A percentile compares a stretch with the other conserved stretches of the same genome.
These are phyloP conservation scores for Penicillium angulare DNA, from an alignment of 495 filamentous ascomycete species.

Conservation along the genomic window DNA sequence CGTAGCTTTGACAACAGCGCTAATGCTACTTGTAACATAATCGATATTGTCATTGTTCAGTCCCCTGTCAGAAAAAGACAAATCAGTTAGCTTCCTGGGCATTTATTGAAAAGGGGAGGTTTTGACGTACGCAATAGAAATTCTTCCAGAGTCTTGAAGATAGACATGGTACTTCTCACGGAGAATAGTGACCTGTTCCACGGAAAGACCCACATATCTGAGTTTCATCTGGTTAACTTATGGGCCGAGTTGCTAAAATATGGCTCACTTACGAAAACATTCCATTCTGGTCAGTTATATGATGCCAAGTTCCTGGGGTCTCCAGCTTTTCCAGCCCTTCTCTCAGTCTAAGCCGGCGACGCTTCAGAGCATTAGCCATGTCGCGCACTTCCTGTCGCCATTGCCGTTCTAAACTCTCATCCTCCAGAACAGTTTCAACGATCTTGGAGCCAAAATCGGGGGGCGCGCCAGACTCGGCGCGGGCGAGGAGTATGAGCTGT, in stretches of 20 bases:
- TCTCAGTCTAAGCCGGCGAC: conserved; percentile 6
- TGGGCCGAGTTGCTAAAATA: not conserved
- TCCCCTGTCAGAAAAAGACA: conserved; percentile 2
- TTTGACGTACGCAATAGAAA: conserved; percentile 16
- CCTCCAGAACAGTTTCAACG: conserved; percentile 10
- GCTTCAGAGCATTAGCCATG: conserved; percentile 12
- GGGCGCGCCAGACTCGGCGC: conserved; percentile 12
- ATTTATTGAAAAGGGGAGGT: no score
- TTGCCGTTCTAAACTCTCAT: conserved; percentile 7
- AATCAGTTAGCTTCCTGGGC: not conserved
- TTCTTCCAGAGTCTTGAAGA: conserved; percentile 16
- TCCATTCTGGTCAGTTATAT: conserved; percentile 17
- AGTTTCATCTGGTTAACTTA: not conserved
- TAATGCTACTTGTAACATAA: conserved; percentile 12
- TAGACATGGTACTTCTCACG: conserved; percentile 13
- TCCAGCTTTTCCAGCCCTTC: conserved; percentile 8
- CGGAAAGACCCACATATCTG: conserved; percentile 14
- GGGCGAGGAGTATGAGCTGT: conserved; percentile 9
- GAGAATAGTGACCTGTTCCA: conserved; percentile 12
- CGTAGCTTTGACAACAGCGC: conserved; percentile 12
- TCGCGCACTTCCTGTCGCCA: conserved; percentile 12
- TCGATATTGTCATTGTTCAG: conserved; percentile 17
- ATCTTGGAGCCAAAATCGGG: conserved; percentile 17
- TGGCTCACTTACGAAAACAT: conserved; percentile 17
- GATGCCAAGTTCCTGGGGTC: conserved; percentile 14